These are phyloP conservation scores for Kwoniella europaea DNA, from an alignment of 768 basidiomycete genomes.

Conservation along the genomic window DNA sequence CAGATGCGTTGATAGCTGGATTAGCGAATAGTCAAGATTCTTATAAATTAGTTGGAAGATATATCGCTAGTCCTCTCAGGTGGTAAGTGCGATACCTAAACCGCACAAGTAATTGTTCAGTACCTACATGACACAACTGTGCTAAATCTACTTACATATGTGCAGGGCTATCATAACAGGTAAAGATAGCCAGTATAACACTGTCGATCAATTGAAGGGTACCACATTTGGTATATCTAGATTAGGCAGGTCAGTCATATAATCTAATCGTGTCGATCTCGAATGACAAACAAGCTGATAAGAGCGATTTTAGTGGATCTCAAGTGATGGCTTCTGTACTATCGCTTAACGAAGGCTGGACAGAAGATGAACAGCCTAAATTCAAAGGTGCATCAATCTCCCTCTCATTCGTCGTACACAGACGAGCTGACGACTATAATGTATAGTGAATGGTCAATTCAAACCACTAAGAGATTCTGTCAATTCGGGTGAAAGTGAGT, in stretches of 20 bases:
- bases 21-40: slow-evolving; percentile 85
- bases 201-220: slow-evolving; percentile 74
- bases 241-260: slow-evolving; percentile 69
- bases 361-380: slow-evolving; percentile 57
- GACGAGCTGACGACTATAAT: neutral
- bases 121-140: too few species aligned
- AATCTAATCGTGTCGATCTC: neutral
- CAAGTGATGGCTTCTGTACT: slow-evolving; percentile 85
- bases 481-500: slow-evolving; percentile 76
- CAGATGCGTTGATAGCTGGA: slow-evolving; percentile 87
- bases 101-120: too few species aligned
- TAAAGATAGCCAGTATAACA: slow-evolving; percentile 70
- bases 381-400: slow-evolving; percentile 68
- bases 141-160: too few species aligned
- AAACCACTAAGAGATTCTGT: slow-evolving; percentile 75
- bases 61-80: slow-evolving; percentile 84
- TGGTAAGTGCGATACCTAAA: slow-evolving; percentile 63
- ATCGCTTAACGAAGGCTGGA: slow-evolving; percentile 87
- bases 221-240: slow-evolving; percentile 88
- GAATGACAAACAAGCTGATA: neutral
- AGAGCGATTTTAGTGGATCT: slow-evolving; percentile 28
- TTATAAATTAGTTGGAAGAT: slow-evolving; percentile 91
- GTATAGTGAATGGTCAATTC: slow-evolving; percentile 57
- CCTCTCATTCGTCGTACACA: neutral
- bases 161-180: slow-evolving; percentile 89